Percentiles rank a stretch among this genome's conserved stretches.
phyloP scores from a whole-genome alignment of 352 stramenopile species.

The Phytophthora cactorum region DNA sequence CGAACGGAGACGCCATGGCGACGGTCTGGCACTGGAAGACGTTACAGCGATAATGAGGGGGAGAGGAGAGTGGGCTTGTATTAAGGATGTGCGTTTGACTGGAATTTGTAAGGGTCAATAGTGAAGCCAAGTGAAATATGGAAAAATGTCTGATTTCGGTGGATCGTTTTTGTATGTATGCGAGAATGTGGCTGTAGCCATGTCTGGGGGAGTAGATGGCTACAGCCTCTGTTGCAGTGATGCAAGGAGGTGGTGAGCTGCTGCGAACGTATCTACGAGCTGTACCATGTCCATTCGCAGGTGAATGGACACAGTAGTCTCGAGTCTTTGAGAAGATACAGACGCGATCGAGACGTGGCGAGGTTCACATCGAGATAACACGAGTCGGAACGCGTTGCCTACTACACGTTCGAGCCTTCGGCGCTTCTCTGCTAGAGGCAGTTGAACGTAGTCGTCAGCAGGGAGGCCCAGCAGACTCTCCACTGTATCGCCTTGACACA shows the following conservation, averaged over 20 bases:
- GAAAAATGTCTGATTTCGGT: constrained; percentile 21
- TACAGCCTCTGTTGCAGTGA: constrained; percentile 26
- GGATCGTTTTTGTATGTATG: constrained; percentile 11
- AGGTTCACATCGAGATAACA: constrained; percentile 54
- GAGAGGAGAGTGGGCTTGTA: constrained; percentile 26
- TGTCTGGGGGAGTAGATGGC: constrained; percentile 12
- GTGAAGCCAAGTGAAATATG: constrained; percentile 10
- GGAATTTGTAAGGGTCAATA: constrained; percentile 11
- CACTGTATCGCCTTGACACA: constrained; percentile 55
- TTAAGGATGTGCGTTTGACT: constrained; percentile 15
- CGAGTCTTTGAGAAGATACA: constrained; percentile 1
- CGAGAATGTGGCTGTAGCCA: constrained; percentile 6
- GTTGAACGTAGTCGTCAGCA: constrained; percentile 54
- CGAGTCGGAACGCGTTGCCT: constrained; percentile 39
- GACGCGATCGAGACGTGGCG: constrained; percentile 19
- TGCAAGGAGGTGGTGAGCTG: constrained; percentile 23
- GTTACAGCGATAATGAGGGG: constrained; percentile 14
- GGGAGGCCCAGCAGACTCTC: constrained; percentile 48
- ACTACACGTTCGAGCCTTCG: constrained; percentile 33
- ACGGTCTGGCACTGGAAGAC: constrained; percentile 1
- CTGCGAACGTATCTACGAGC: constrained; percentile 40
- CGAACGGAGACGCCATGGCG: constrained; percentile 26
- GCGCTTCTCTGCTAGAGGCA: constrained; percentile 50
- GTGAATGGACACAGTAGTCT: constrained; percentile 10
- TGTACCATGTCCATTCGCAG: constrained; percentile 47